Evolutionary conservation across 345 rosid species (phyloP), one percentile per base, ranked within the genome.

Genomic region (Triadica sebifera): DNA sequence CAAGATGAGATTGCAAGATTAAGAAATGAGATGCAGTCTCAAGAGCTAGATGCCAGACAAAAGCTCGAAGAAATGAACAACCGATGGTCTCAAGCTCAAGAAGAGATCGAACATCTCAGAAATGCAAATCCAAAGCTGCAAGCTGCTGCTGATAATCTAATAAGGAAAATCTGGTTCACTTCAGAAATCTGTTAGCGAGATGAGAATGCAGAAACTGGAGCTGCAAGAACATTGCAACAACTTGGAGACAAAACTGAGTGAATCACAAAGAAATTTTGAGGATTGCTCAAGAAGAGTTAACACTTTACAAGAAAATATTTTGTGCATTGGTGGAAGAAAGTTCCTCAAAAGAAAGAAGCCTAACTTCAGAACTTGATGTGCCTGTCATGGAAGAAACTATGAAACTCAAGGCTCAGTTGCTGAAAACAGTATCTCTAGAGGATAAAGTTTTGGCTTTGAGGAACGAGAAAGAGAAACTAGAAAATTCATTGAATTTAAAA

Each of bases 391-490:
- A 86, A 64, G 83, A 87, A 78, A 60, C 70, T 41, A 53, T 12
- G n/a, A 60, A 70, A 39, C 15, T 80, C 79, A 89, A 87, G 75
- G 74, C 38, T 64, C 82, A 83, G 67, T 55, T 77, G 69, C 82
- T 74, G 75, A 75, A 81, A 57, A 59, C 83, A 9, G 84, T 59
- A 53, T 53, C 73, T 67, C 81, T 85, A 52, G 78, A 73, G 72
- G 85, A 78, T 59, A 76, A 81, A 76, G 61, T 76, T 20, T 20
- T 43, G 43, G 74, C 73, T 20, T 67, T 84, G 20, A 85, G 77
- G 84, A 75, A 65, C 43, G 84, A 81, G 45, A 85, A 82, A 80
- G 82, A 77, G 67, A 75, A 84, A 69, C 52, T 82, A 39, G 82
- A 79, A 74, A 68, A 78, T 79, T 79, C 85, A 46, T 13, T 81